Conservation (phyloP, 2,329 filamentous ascomycete genomes). For the Paraconiothyrium sp. region DNA sequence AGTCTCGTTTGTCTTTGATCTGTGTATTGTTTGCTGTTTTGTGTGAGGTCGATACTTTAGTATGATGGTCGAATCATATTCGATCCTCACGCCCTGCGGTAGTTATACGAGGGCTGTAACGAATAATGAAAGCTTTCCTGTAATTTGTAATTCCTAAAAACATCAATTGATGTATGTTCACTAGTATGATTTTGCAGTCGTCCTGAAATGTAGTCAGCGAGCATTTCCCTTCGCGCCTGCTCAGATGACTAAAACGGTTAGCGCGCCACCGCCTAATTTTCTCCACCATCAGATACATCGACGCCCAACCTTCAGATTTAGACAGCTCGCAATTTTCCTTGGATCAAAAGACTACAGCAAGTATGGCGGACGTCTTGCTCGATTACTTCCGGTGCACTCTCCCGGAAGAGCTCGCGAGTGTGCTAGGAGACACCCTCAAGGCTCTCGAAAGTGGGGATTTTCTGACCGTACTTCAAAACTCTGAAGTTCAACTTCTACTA, state of each 20-base stretch:
- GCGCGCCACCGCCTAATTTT: constrained; percentile 41
- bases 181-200: neutral
- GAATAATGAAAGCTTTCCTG: constrained; percentile 10
- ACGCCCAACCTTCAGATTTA: constrained; percentile 33
- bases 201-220: neutral
- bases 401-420: constrained; percentile 53
- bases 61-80: neutral
- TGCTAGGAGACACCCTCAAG: constrained; percentile 50
- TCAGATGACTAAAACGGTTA: constrained; percentile 28
- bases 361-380: constrained; percentile 56
- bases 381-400: constrained; percentile 52
- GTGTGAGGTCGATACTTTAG: neutral
- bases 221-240: neutral
- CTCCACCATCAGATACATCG: constrained; percentile 40
- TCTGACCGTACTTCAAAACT: constrained; percentile 48
- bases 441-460: constrained; percentile 56
- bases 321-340: constrained; percentile 29
- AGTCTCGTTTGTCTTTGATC: neutral
- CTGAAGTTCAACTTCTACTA: constrained; percentile 53
- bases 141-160: neutral
- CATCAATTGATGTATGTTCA: too few relatives aligned
- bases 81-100: neutral
- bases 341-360: constrained; percentile 24
- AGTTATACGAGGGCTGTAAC: neutral
- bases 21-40: neutral